Evolutionary conservation across 164 flowering plant species (phyloP).

Genomic region (Tetracentron sinense): DNA sequence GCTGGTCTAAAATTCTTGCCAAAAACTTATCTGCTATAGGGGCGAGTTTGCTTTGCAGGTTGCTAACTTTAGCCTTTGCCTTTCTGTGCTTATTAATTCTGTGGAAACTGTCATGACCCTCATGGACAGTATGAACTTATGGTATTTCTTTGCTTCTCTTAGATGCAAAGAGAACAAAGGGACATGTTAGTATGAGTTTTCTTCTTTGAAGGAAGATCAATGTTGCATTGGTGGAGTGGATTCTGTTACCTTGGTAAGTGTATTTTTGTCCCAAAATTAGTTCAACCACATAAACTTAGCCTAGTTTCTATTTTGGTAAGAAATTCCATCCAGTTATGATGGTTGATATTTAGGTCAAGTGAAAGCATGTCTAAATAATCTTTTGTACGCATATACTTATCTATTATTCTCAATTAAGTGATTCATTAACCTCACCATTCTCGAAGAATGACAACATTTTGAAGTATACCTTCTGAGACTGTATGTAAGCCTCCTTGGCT

Average conservation of each 20-base stretch:
- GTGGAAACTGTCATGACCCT: neutral
- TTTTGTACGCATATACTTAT: neutral
- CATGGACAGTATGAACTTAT: constrained; percentile 4
- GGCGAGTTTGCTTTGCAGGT: constrained; percentile 35
- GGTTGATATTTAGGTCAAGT: neutral
- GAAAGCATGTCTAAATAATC: neutral
- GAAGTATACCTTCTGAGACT: neutral
- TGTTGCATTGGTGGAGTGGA: constrained; percentile 72
- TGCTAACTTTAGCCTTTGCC: constrained; percentile 3
- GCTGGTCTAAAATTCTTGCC: constrained; percentile 56
- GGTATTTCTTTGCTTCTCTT: constrained; percentile 16
- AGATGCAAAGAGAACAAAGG: constrained; percentile 24
- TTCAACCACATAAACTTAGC: neutral
- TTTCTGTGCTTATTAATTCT: neutral
- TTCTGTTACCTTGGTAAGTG: constrained; percentile 73
- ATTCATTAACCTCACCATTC: neutral
- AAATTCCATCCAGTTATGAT: neutral
- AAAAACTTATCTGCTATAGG: constrained; percentile 18
- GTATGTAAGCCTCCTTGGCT: neutral
- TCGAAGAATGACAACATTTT: too few relatives aligned
- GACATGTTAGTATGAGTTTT: constrained; percentile 3
- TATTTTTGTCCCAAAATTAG: neutral
- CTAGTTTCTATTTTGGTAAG: neutral
- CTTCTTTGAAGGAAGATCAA: constrained; percentile 18
- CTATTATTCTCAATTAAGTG: neutral